phyloP scores from a whole-genome alignment of 345 rosid species.

The Acer yangbiense region DNA sequence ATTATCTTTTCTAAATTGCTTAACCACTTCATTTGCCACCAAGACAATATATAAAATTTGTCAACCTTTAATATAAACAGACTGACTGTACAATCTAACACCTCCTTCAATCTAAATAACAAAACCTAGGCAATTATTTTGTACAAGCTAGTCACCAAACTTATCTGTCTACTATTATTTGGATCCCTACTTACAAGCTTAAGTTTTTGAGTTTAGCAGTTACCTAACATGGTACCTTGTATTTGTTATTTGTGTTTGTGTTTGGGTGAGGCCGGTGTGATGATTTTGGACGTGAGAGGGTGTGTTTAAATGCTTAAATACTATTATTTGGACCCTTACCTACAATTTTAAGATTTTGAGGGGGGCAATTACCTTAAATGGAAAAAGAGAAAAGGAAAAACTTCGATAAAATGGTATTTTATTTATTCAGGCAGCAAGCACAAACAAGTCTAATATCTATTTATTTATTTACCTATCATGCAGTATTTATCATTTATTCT shows the following conservation, averaged over 20 bases:
- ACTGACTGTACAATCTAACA: too few species aligned
- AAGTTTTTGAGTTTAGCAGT: not conserved
- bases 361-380: not conserved
- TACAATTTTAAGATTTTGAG: not conserved
- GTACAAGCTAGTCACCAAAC: too few species aligned
- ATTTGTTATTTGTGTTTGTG: too few species aligned
- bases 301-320: not conserved
- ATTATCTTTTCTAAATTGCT: too few species aligned
- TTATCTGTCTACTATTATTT: too few species aligned
- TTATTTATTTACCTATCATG: not conserved
- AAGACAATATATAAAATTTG: too few species aligned
- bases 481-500: not conserved
- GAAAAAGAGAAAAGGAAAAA: too few species aligned
- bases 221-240: not conserved
- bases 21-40: too few species aligned
- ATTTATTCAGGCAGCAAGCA: not conserved
- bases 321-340: not conserved
- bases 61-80: too few species aligned
- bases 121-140: too few species aligned
- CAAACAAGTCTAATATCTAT: not conserved
- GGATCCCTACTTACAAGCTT: not conserved
- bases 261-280: not conserved
- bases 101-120: too few species aligned
- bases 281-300: not conserved
- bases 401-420: too few species aligned